Evolutionary conservation across 768 basidiomycete species (phyloP).

Genomic region (Neoboletus subvelutipes): DNA sequence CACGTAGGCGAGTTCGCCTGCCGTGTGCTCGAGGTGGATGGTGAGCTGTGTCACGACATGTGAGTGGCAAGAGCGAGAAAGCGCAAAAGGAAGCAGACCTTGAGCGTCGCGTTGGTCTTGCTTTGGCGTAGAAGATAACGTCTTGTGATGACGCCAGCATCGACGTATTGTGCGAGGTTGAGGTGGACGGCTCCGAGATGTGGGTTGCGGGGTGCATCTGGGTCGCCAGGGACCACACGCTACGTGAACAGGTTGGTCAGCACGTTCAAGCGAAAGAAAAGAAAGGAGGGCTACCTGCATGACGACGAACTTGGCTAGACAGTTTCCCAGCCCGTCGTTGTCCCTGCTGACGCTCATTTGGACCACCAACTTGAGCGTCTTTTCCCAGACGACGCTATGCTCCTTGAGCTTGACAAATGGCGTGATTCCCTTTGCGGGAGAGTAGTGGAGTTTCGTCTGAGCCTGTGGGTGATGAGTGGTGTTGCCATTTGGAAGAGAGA

Average conservation of each 20-base stretch:
- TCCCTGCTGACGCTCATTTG: slow-evolving; percentile 62
- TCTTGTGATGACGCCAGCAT: slow-evolving; percentile 54
- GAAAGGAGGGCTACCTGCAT: slow-evolving; percentile 42
- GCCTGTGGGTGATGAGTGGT: neutral
- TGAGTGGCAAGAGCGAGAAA: neutral
- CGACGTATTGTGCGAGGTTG: slow-evolving; percentile 75
- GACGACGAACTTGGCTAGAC: slow-evolving; percentile 64
- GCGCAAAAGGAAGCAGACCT: slow-evolving; percentile 40
- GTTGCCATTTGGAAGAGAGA: neutral
- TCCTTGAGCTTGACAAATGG: slow-evolving; percentile 58
- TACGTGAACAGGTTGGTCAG: slow-evolving; percentile 28
- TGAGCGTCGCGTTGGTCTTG: slow-evolving; percentile 77
- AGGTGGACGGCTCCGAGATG: slow-evolving; percentile 65
- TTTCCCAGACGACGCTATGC: slow-evolving; percentile 64
- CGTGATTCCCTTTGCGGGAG: slow-evolving; percentile 60
- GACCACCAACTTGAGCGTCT: slow-evolving; percentile 54
- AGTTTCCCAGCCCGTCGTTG: slow-evolving; percentile 44
- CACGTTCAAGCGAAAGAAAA: neutral
- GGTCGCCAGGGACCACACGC: slow-evolving; percentile 57
- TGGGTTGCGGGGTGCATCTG: slow-evolving; percentile 54
- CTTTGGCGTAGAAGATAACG: slow-evolving; percentile 68
- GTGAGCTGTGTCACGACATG: slow-evolving; percentile 45
- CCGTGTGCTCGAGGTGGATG: slow-evolving; percentile 52
- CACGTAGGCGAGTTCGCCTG: slow-evolving; percentile 54
- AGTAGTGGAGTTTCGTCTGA: slow-evolving; percentile 11